These are phyloP conservation scores for Fusarium algeriense DNA, from an alignment of 2,329 filamentous ascomycete species.

Conservation along the genomic window DNA sequence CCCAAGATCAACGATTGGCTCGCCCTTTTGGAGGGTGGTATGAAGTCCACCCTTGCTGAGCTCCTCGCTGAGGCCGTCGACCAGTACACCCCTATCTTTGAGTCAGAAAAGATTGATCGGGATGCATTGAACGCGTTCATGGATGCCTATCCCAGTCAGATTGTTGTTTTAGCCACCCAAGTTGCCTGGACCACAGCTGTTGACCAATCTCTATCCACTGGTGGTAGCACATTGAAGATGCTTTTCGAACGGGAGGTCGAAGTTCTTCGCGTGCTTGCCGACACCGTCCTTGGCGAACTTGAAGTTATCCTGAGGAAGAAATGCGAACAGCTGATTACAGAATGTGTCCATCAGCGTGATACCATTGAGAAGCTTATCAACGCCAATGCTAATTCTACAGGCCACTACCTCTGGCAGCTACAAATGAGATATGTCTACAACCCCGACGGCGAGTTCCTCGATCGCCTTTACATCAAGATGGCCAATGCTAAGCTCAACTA, in stretches of 20 bases:
- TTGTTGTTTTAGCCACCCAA: slow-evolving; percentile 94
- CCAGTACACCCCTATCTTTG: slow-evolving; percentile 83
- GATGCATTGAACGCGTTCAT: slow-evolving; percentile 84
- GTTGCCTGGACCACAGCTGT: slow-evolving; percentile 93
- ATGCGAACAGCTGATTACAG: slow-evolving; percentile 98
- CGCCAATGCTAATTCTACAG: slow-evolving; percentile 78
- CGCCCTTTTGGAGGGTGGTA: slow-evolving; percentile 88
- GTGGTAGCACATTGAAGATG: slow-evolving; percentile 74
- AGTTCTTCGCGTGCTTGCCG: slow-evolving; percentile 85
- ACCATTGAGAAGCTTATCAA: slow-evolving; percentile 87
- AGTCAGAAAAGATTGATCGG: slow-evolving; percentile 76
- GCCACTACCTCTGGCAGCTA: slow-evolving; percentile 91
- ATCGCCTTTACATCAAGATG: slow-evolving; percentile 92
- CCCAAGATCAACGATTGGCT: slow-evolving; percentile 99
- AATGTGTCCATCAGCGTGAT: slow-evolving; percentile 98
- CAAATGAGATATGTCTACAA: slow-evolving; percentile 97
- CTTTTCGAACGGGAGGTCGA: slow-evolving; percentile 87
- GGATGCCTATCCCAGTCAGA: slow-evolving; percentile 86
- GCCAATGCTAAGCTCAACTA: slow-evolving; percentile 96
- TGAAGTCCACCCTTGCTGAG: slow-evolving; percentile 95
- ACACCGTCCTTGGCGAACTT: slow-evolving; percentile 90
- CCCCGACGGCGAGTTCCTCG: slow-evolving; percentile 81
- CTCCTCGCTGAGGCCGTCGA: slow-evolving; percentile 87
- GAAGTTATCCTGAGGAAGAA: slow-evolving; percentile 91
- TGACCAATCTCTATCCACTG: slow-evolving; percentile 78